Conservation (phyloP, 192 early-diverging fungal genomes). For the Backusella tuberculispora region DNA sequence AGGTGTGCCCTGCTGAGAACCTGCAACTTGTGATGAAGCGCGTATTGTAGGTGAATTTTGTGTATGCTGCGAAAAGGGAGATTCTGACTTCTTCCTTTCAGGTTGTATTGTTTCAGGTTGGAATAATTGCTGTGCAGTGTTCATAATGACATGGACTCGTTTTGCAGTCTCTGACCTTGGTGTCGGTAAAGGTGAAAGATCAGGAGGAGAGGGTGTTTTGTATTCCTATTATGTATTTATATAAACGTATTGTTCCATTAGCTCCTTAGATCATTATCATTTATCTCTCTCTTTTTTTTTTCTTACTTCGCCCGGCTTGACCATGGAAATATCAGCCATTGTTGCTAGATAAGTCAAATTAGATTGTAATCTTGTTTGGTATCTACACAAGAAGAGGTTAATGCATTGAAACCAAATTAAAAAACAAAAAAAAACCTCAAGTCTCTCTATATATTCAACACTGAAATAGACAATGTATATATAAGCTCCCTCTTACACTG, state of each 20-base stretch:
- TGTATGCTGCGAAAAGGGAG: constrained; percentile 4
- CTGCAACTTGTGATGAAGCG: constrained; percentile 1
- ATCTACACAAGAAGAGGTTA: constrained; percentile 13
- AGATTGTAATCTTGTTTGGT: constrained; percentile 41
- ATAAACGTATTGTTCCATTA: background rate
- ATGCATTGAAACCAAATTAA: background rate
- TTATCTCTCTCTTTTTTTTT: background rate
- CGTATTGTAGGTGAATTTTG: constrained; percentile 15
- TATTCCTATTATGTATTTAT: constrained; percentile 13
- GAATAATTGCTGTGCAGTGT: constrained; percentile 32
- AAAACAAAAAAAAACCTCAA: too few species aligned
- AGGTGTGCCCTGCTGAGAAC: background rate
- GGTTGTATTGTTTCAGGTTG: background rate
- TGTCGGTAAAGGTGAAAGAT: constrained; percentile 33
- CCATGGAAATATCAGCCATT: constrained; percentile 39
- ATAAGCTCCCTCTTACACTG: constrained; percentile 23
- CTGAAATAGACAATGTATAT: background rate
- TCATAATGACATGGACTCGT: constrained; percentile 26
- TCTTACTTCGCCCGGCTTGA: constrained; percentile 38
- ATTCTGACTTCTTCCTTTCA: background rate
- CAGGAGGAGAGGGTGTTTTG: constrained; percentile 38
- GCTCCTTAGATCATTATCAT: background rate
- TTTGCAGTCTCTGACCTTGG: constrained; percentile 29
- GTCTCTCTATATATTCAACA: background rate
- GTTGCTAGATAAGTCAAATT: constrained; percentile 44